Base-by-base conservation (phyloP, 2,329 filamentous ascomycete genomes). In the Fusarium camptoceras region DNA sequence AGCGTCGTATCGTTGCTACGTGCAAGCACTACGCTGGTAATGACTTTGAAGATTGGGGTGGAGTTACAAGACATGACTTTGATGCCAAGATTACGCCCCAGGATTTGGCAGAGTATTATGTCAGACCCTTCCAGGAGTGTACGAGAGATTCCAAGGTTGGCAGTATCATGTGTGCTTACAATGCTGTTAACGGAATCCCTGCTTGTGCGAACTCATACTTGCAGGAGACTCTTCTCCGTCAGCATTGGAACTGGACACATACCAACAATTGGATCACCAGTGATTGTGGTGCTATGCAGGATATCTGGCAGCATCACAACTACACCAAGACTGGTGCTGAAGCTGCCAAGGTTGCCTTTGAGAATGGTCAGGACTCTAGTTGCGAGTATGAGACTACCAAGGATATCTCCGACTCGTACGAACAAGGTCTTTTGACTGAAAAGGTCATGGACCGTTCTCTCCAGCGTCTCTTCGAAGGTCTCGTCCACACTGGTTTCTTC, bases 371-470 rank as follows among this genome's bases (percentile, higher is more conserved):
- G 27, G 60, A 63, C 8, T 63, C 60, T 0, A 63, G 60, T 4
- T 63, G 60, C 5, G 60, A 63, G 58, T 63, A 63, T 1, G 62
- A 58, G 6, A 63, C 60, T 10, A 63, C 60, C 8, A 63, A 43
- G 5, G 60, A 63, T 4, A 51, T 63, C 2, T 34, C 60, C 6
- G 58, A 63, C 3, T 39, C 60, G 0, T 63, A 63, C 2, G 61
- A 63, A 5, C 27, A 63, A 14, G 60, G 60, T 1, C 27, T 63
- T 1, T n/a, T 63, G 42, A 63, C 60, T 1, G 58, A 63, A 2
- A 63, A 63, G 27, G 28, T 63, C 1, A 63, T 63, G 60, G 60
- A 63, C 6, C 60, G 48, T 1, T 18, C 60, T 1, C 18, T 63
- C 0, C 28, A 34, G 1, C 58, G 60, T 2, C n/a, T 63, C 0